phyloP scores from a whole-genome alignment of 2,329 filamentous ascomycete genomes.

The Diaporthe batatas region DNA sequence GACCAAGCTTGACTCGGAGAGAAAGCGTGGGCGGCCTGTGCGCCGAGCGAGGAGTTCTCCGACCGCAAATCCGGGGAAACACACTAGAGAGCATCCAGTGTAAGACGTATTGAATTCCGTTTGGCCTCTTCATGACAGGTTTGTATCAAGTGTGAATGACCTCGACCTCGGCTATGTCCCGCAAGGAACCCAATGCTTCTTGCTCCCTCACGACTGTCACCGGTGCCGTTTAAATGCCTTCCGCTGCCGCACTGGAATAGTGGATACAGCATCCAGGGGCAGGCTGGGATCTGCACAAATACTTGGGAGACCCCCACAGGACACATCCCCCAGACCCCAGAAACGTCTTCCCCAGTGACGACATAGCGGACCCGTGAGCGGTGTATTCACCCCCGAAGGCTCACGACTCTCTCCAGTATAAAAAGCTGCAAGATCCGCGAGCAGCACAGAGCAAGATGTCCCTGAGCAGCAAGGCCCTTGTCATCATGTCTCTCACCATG shows the following conservation, averaged over 20 bases:
- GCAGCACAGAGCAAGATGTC: neutral
- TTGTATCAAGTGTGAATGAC: neutral
- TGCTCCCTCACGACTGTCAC: neutral
- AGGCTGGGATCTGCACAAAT: slow-evolving; percentile 22
- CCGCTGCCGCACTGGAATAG: slow-evolving; percentile 29
- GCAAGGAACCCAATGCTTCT: neutral
- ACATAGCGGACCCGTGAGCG: slow-evolving; percentile 31
- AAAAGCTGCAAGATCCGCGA: neutral
- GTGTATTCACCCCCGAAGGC: slow-evolving; percentile 24
- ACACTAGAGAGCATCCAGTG: neutral
- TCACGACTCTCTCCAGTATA: slow-evolving; percentile 7
- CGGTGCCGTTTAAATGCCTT: slow-evolving; percentile 21
- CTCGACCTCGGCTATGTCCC: neutral
- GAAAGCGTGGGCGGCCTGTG: neutral
- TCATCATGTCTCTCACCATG: slow-evolving; percentile 32
- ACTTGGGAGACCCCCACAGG: slow-evolving; percentile 31
- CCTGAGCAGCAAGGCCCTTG: slow-evolving; percentile 4
- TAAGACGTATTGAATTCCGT: neutral
- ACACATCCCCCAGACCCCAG: slow-evolving; percentile 25
- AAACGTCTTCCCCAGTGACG: slow-evolving; percentile 29
- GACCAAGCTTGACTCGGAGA: slow-evolving; percentile 24
- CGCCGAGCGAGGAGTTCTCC: neutral
- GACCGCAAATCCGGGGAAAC: neutral
- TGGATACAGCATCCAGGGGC: neutral
- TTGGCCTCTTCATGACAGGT: neutral